Evolutionary conservation across 23 red algal genomes (phyloP), one percentile per base, ranked within the genome.

Genomic region (Gracilaria caudata): DNA sequence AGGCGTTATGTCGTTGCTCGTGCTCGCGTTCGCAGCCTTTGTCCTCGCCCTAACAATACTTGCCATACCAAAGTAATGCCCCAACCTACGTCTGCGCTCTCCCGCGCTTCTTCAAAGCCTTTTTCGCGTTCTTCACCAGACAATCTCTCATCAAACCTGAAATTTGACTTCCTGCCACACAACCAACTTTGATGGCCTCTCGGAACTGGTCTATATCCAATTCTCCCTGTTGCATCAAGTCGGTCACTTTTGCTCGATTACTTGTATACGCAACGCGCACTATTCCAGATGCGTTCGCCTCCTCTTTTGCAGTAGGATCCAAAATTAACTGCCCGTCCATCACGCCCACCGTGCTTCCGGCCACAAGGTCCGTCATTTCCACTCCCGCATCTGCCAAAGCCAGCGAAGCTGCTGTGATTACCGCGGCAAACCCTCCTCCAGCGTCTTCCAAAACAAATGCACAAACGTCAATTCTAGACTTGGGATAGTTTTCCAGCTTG

Each of bases 401-500:
- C 17, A 82, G 74, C 87, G 75, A 57, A 68, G 87, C 87, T 7
- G 87, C 77, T 28, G 87, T 91, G 57, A 82, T 76, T 14, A 57
- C 75, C 49, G 75, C 87, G 7, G 63, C 87, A 40, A 82, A 81
- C 63, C 73, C 75, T 10, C 87, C 71, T 33, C 87, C 87, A 58
- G 49, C 77, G 46, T 91, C 87, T 59, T 91, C 87, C 46, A 91
- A 46, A 24, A 91, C 87, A 81, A 91, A 73, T 16, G 68, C 87
- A 9, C 6, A 77, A 41, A 91, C 87, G 43, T 91, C 87, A 49
- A 91, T 91, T 20, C 78, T 59, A 39, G 40, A 72, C 65, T 91
- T 91, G n/a, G 87, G 87, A 38, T 91, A 91, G 47, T 58, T 73
- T 61, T 70, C 77, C 61, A 91, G 34, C 23, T 40, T 49, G 32